phyloP scores from a whole-genome alignment of 2,329 filamentous ascomycete genomes.

The Talaromyces pinophilus region DNA sequence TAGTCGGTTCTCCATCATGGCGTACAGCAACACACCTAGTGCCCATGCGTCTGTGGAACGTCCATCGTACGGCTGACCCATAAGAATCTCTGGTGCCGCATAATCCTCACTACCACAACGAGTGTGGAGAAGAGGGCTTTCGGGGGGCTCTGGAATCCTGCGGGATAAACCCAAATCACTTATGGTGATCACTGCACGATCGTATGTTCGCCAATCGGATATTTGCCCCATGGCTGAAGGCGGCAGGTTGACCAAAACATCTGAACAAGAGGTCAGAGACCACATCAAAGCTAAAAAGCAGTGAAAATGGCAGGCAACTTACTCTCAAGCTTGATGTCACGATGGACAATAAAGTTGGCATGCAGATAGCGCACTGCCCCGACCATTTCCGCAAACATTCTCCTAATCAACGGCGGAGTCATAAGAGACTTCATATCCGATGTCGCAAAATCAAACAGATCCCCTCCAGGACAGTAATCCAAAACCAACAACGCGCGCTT shows the following conservation, averaged over 20 bases:
- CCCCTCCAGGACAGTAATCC: constrained; percentile 89
- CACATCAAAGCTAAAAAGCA: not conserved
- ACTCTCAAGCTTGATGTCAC: constrained; percentile 98
- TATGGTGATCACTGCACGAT: constrained; percentile 80
- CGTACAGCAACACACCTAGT: constrained; percentile 87
- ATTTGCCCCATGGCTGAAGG: constrained; percentile 65
- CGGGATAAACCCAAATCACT: constrained; percentile 90
- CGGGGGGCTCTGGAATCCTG: constrained; percentile 69
- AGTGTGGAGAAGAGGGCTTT: constrained; percentile 86
- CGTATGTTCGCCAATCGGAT: constrained; percentile 72
- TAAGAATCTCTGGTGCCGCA: constrained; percentile 91
- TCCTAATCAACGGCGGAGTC: constrained; percentile 68
- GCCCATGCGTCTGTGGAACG: constrained; percentile 93
- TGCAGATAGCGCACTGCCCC: constrained; percentile 85
- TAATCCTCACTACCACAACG: constrained; percentile 97
- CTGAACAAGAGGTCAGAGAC: constrained; percentile 49
- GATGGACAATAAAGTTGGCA: constrained; percentile 81
- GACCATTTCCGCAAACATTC: constrained; percentile 88
- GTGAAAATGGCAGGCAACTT: constrained; percentile 42
- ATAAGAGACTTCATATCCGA: constrained; percentile 65
- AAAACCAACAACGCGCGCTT: constrained; percentile 81
- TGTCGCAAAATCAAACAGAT: constrained; percentile 90
- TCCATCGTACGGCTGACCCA: constrained; percentile 93
- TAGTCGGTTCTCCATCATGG: constrained; percentile 85
- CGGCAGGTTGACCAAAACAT: constrained; percentile 86